Evolutionary conservation across 805 yeast genomes (phyloP).

Genomic region (Candida bentonensis): DNA sequence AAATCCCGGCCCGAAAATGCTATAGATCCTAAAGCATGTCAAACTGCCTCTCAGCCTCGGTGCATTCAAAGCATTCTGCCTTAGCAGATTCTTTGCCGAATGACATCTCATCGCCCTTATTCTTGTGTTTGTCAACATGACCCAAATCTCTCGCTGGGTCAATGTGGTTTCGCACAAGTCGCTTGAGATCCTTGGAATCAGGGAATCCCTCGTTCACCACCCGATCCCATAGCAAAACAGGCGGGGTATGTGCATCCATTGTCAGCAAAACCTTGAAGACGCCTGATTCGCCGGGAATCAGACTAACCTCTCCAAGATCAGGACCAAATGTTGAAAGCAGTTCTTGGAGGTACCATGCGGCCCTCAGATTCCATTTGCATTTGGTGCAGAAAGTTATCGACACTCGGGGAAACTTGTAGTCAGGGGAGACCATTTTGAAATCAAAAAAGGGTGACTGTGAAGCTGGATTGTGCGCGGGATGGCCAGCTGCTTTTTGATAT

Average conservation of each 20-base stretch:
- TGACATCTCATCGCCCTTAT: neutral
- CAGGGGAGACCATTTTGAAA: too few relatives aligned
- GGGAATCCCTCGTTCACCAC: slow-evolving; percentile 62
- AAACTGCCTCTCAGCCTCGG: neutral
- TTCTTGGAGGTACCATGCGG: slow-evolving; percentile 81
- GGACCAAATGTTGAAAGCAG: slow-evolving; percentile 65
- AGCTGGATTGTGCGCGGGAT: too few relatives aligned
- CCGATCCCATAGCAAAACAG: slow-evolving; percentile 46
- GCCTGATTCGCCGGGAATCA: slow-evolving; percentile 36
- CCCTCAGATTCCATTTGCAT: slow-evolving; percentile 82
- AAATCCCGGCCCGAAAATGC: too few relatives aligned
- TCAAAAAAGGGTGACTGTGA: too few relatives aligned
- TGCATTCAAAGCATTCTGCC: neutral
- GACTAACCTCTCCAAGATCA: slow-evolving; percentile 39
- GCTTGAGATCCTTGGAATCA: slow-evolving; percentile 67
- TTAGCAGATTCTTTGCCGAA: neutral
- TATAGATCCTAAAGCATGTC: too few relatives aligned
- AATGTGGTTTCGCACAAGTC: slow-evolving; percentile 44
- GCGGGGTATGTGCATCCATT: slow-evolving; percentile 20
- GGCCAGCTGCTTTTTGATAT: too few relatives aligned
- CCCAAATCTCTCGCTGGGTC: slow-evolving; percentile 44
- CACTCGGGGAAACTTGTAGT: slow-evolving; percentile 44
- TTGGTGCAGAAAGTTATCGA: slow-evolving; percentile 62
- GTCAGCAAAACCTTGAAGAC: slow-evolving; percentile 47
- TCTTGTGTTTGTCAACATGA: slow-evolving; percentile 38